These are phyloP conservation scores for Taiozyma sp. DNA, from an alignment of 1,139 yeast species.

Conservation along the genomic window DNA sequence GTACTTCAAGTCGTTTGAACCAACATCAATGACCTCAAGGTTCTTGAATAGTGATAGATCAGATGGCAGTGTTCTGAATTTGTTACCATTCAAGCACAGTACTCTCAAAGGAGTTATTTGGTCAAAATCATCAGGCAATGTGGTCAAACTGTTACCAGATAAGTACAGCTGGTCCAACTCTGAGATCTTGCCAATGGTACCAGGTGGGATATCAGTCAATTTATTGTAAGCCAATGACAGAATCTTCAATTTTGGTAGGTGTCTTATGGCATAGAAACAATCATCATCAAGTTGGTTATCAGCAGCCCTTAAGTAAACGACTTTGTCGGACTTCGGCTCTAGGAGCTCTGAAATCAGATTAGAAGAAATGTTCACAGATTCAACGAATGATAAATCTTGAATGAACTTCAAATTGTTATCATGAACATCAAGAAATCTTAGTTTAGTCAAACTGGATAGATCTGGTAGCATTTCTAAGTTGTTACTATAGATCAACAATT, in stretches of 20 bases:
- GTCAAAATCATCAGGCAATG: constrained; percentile 81
- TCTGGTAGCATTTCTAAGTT: constrained; percentile 72
- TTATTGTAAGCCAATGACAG: constrained; percentile 84
- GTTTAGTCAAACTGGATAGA: constrained; percentile 54
- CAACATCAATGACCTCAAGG: constrained; percentile 78
- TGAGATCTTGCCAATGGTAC: constrained; percentile 56
- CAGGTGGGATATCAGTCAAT: constrained; percentile 73
- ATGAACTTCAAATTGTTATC: constrained; percentile 74
- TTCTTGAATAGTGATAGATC: constrained; percentile 70
- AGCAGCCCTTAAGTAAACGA: constrained; percentile 61
- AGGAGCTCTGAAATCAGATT: constrained; percentile 47
- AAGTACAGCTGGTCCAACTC: constrained; percentile 65
- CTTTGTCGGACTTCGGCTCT: constrained; percentile 40
- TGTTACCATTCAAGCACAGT: constrained; percentile 76
- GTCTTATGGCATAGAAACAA: constrained; percentile 64
- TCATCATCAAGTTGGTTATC: constrained; percentile 85
- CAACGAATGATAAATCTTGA: constrained; percentile 58
- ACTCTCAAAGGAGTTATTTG: constrained; percentile 52
- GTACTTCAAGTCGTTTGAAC: constrained; percentile 86
- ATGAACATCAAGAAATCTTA: constrained; percentile 77
- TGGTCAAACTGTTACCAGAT: constrained; percentile 78
- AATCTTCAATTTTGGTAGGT: constrained; percentile 52
- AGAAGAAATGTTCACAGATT: constrained; percentile 73
- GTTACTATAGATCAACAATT: constrained; percentile 70
- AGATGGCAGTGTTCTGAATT: constrained; percentile 83